Percentiles rank a stretch among this genome's conserved stretches.
Conservation (phyloP, 2,329 filamentous ascomycete genomes). For the Polytolypa hystricis region DNA sequence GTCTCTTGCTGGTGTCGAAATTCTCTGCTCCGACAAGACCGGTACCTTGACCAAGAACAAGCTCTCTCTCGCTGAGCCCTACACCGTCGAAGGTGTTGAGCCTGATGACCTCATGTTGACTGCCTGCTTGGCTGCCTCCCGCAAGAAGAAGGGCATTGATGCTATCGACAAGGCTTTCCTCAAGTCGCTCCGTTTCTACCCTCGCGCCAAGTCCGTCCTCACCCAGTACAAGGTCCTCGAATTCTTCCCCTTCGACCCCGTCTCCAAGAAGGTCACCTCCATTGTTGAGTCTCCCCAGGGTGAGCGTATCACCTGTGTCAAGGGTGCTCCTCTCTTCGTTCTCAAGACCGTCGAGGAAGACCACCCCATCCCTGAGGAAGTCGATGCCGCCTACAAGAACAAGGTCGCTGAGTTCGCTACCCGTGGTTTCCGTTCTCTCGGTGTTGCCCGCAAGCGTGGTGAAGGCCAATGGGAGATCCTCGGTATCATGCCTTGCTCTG, state of each 20-base stretch:
- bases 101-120: constrained; percentile 85
- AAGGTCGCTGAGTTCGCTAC: constrained; percentile 85
- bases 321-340: constrained; percentile 81
- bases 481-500: constrained; percentile 88
- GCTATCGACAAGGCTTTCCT: constrained; percentile 93
- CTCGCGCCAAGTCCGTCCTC: constrained; percentile 67
- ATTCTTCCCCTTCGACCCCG: constrained; percentile 82
- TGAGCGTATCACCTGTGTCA: constrained; percentile 77
- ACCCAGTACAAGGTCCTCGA: constrained; percentile 75
- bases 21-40: constrained; percentile 90
- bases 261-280: constrained; percentile 85
- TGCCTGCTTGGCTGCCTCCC: constrained; percentile 77
- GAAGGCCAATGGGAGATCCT: constrained; percentile 79
- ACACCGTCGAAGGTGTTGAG: constrained; percentile 69
- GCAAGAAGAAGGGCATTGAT: constrained; percentile 93
- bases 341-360: constrained; percentile 80
- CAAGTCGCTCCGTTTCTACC: constrained; percentile 72
- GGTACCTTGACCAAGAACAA: constrained; percentile 93
- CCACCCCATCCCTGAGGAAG: constrained; percentile 61
- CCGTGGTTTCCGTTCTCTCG: constrained; percentile 87
- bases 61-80: constrained; percentile 75
- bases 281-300: constrained; percentile 73
- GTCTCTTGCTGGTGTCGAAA: constrained; percentile 83
- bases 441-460: constrained; percentile 81
- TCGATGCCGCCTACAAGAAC: constrained; percentile 80